Evolutionary conservation across 805 yeast genomes (phyloP), one percentile per base, ranked within the genome.

Genomic region (Suhomyces pyralidae): DNA sequence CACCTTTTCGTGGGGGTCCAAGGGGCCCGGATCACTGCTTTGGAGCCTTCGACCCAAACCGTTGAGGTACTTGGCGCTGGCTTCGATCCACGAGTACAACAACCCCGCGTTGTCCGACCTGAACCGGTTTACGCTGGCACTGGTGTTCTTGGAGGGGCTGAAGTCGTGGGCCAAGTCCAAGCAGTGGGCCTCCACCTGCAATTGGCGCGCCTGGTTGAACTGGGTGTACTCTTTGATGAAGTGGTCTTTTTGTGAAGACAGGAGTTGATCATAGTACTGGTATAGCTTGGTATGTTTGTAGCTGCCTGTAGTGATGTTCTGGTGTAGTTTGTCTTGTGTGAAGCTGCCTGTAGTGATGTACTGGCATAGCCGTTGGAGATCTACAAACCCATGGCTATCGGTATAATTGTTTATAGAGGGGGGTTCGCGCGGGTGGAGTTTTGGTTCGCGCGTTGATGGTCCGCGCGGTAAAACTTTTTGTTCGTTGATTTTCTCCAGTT

Each of bases 191-290:
- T 74, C 79, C 2, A 73, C 56, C 15, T 60, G 51, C n/a, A 61
- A 51, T 50, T 74, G 75, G 50, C 66, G 68, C 12, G 43, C 20
- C 26, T 46, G 50, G 54, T 66, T 66, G 58, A 61, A 67, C 3
- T 46, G 48, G 14, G 56, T 52, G 52, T 72, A 73, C 7, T 61
- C 55, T 1, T 53, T 30, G 61, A 68, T 54, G 49, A 73, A 73
- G 9, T 46, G 34, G 5, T 30, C 8, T 46, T 63, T 60, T 5
- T 59, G 54, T 4, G 46, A 49, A 1, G 52, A 26, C 8, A 55
- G 25, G 1, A 62, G 34, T 4, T 54, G 49, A 24, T 68, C 71
- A 46, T 62, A 67, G 15, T 61, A 56, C 17, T 62, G 59, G 51
- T 57, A 61, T 22, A 63, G 38, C 22, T 51, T 50, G 28, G 32